Percentiles rank a stretch among this genome's conserved stretches.
These are phyloP conservation scores for Fraxinus baroniana DNA, from an alignment of 305 asterid genomes.

Conservation along the genomic window DNA sequence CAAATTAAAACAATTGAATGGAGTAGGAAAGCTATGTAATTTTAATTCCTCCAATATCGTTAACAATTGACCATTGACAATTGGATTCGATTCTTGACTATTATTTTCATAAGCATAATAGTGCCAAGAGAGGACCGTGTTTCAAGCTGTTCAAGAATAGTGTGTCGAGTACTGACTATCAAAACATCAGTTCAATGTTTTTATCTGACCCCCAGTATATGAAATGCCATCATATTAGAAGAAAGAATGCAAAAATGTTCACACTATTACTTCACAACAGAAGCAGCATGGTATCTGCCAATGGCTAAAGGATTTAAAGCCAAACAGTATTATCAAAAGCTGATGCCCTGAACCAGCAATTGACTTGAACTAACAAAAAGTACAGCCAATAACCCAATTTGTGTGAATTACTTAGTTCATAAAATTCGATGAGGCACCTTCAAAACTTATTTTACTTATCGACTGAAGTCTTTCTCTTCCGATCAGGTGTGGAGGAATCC, in stretches of 20 bases:
- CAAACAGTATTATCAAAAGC: neutral
- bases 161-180: neutral
- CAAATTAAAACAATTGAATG: neutral
- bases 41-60: neutral
- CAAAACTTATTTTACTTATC: conserved; percentile 18
- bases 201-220: neutral
- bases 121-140: neutral
- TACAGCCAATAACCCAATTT: neutral
- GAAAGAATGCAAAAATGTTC: neutral
- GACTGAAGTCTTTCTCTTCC: conserved; percentile 43
- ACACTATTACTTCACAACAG: neutral
- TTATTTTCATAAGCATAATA: neutral
- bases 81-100: neutral
- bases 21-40: neutral
- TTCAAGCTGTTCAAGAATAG: neutral
- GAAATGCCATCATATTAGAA: neutral
- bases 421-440: neutral
- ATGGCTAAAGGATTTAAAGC: neutral
- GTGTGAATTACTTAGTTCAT: neutral
- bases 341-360: neutral
- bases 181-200: neutral
- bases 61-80: neutral
- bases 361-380: neutral
- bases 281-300: neutral
- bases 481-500: conserved; percentile 46